Evolutionary conservation across 2,329 filamentous ascomycete species (phyloP).

Genomic region (Trichoderma aggressivum): DNA sequence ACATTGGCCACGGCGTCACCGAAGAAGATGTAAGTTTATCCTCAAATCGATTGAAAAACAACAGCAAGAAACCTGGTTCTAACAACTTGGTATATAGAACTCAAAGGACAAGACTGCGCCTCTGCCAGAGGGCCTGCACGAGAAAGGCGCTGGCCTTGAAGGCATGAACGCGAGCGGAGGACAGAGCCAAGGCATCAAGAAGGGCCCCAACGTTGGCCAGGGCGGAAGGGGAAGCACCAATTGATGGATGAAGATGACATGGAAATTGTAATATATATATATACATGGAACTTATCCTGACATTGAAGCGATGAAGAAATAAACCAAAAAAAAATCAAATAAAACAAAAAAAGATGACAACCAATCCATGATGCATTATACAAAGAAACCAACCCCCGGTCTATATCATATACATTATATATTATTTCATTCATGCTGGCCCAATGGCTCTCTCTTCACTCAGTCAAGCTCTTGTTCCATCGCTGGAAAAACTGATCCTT

Average conservation of each 20-base stretch:
- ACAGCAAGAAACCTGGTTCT: not conserved
- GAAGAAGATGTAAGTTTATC: slow-evolving; percentile 34
- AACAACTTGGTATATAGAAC: not conserved
- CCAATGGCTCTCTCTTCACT: not conserved
- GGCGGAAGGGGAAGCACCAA: slow-evolving; percentile 30
- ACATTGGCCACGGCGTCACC: slow-evolving; percentile 46
- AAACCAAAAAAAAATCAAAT: not conserved
- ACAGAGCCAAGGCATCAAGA: slow-evolving; percentile 38
- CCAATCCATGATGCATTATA: not conserved
- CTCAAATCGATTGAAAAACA: not conserved
- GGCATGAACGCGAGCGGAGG: slow-evolving; percentile 44
- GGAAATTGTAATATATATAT: not conserved
- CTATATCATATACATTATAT: not conserved
- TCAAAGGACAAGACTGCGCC: slow-evolving; percentile 48
- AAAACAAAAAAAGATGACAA: not conserved
- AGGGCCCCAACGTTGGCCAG: slow-evolving; percentile 41
- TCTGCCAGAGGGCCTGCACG: slow-evolving; percentile 41
- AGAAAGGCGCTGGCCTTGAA: slow-evolving; percentile 42
- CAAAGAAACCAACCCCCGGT: not conserved
- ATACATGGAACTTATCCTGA: not conserved
- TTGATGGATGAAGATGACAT: not conserved
- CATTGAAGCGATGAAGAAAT: not conserved
- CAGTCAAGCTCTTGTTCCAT: slow-evolving; percentile 30
- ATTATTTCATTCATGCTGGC: not conserved
- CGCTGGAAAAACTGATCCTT: slow-evolving; percentile 40